These are phyloP conservation scores for Aspergillus pseudoviridinutans DNA, from an alignment of 2,329 filamentous ascomycete species.

Conservation along the genomic window DNA sequence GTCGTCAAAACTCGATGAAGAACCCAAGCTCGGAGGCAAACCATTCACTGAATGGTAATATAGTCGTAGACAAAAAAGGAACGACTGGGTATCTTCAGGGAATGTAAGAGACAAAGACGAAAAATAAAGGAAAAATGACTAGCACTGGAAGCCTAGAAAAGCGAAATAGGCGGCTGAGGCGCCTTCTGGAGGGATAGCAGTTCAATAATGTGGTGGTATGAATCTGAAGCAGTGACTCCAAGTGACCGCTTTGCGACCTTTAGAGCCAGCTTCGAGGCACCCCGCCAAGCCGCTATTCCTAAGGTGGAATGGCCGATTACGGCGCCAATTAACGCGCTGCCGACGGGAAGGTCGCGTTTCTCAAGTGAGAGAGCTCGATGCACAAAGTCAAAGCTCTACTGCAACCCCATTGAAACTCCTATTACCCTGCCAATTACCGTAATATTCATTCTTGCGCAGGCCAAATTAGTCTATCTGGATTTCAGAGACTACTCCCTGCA, in stretches of 20 bases:
- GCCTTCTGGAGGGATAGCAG: constrained; percentile 1
- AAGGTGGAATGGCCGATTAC: constrained; percentile 19
- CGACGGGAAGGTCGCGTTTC: constrained; percentile 23
- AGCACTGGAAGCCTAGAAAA: constrained; percentile 5
- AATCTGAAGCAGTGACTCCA: neutral
- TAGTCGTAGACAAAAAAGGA: constrained; percentile 13
- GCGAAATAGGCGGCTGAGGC: constrained; percentile 6
- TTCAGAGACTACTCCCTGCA: neutral
- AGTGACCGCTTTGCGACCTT: constrained; percentile 5
- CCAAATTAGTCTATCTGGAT: neutral
- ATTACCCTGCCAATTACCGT: neutral
- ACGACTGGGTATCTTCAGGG: constrained; percentile 17
- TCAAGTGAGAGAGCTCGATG: constrained; percentile 13
- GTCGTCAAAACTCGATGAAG: constrained; percentile 17
- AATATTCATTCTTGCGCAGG: constrained; percentile 4
- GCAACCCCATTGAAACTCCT: neutral
- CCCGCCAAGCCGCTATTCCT: constrained; percentile 18
- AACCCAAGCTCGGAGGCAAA: constrained; percentile 17
- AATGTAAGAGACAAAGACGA: constrained; percentile 14
- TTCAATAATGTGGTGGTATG: neutral
- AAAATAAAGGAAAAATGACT: constrained; percentile 10
- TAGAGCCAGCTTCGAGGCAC: neutral
- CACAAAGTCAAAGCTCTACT: constrained; percentile 16
- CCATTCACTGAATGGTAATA: constrained; percentile 10
- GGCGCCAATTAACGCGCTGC: constrained; percentile 35